Percentiles rank a stretch among this genome's conserved stretches.
These are phyloP conservation scores for Cladosporium sp. DNA, from an alignment of 2,329 filamentous ascomycete genomes.

Conservation along the genomic window DNA sequence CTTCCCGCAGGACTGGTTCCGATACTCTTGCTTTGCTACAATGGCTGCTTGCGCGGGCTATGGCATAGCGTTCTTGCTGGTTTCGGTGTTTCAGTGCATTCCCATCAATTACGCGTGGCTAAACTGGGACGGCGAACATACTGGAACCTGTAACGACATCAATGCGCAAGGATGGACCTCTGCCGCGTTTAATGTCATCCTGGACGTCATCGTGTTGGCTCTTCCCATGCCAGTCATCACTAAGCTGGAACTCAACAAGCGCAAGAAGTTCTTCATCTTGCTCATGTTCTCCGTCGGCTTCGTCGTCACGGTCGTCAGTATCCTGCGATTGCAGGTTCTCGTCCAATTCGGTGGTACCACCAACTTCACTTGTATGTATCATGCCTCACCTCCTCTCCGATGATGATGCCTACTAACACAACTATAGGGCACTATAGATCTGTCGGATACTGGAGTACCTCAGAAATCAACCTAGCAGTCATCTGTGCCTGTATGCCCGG, in stretches of 20 bases:
- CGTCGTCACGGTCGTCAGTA: slow-evolving; percentile 13
- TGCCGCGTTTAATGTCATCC: slow-evolving; percentile 13
- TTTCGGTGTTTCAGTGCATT: slow-evolving; percentile 13
- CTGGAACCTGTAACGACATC: slow-evolving; percentile 13
- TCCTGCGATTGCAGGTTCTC: slow-evolving; percentile 12
- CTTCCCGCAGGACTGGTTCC: slow-evolving; percentile 27
- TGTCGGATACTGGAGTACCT: slow-evolving; percentile 13
- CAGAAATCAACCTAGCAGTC: slow-evolving; percentile 11
- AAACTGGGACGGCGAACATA: slow-evolving; percentile 11
- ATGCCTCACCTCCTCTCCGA: neutral
- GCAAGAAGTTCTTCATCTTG: slow-evolving; percentile 12
- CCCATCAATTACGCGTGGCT: slow-evolving; percentile 13
- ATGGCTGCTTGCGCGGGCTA: slow-evolving; percentile 14
- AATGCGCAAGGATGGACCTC: slow-evolving; percentile 14
- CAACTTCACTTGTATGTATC: slow-evolving; percentile 12
- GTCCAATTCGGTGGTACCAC: slow-evolving; percentile 11
- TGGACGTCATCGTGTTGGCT: slow-evolving; percentile 18
- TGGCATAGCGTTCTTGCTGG: slow-evolving; percentile 12
- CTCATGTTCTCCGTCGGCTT: slow-evolving; percentile 15
- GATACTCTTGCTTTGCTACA: slow-evolving; percentile 21
- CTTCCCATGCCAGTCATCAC: slow-evolving; percentile 17
- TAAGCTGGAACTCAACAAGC: slow-evolving; percentile 12
- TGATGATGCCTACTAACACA: neutral
- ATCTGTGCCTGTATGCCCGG: slow-evolving; percentile 16
- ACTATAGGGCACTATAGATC: slow-evolving; percentile 4